Percentiles rank a stretch among this genome's conserved stretches.
phyloP scores from a whole-genome alignment of 148 eudicot species.

The Rhododendron vialii region DNA sequence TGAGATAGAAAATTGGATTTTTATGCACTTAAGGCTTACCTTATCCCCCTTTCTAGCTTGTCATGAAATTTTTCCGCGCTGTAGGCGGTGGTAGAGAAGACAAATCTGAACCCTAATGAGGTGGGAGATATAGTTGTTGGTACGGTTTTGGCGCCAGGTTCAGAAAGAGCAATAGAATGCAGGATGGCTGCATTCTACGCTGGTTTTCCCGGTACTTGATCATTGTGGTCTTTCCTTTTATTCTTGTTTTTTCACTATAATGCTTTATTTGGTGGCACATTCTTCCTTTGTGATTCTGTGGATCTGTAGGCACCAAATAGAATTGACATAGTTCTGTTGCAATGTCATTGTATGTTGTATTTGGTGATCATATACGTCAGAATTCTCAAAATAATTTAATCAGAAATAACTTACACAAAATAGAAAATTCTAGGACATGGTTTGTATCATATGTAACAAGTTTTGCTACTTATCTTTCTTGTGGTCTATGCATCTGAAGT shows the following conservation, averaged over 20 bases:
- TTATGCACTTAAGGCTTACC: neutral
- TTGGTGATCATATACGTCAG: neutral
- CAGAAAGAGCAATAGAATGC: conserved; percentile 62
- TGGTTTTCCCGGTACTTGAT: conserved; percentile 65
- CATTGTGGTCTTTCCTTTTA: neutral
- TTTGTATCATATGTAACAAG: neutral
- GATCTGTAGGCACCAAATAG: neutral
- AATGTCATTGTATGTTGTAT: neutral
- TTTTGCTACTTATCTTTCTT: neutral
- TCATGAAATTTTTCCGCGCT: neutral
- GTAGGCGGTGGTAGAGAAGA: conserved; percentile 66
- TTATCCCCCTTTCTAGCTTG: neutral
- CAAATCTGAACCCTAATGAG: conserved; percentile 56
- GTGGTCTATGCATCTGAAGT: neutral
- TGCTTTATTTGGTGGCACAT: neutral
- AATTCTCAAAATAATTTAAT: neutral
- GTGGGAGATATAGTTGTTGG: conserved; percentile 86
- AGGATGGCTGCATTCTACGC: conserved; percentile 86
- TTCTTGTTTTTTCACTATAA: neutral
- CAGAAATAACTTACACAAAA: neutral
- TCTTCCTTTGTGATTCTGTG: neutral
- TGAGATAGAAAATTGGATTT: neutral
- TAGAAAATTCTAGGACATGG: neutral
- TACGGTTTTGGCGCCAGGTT: conserved; percentile 77
- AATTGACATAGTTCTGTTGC: neutral